A percentile compares a stretch with the other conserved stretches of the same genome.
These are phyloP conservation scores for Irpex sp. DNA, from an alignment of 1,284 basidiomycete genomes.

Conservation along the genomic window DNA sequence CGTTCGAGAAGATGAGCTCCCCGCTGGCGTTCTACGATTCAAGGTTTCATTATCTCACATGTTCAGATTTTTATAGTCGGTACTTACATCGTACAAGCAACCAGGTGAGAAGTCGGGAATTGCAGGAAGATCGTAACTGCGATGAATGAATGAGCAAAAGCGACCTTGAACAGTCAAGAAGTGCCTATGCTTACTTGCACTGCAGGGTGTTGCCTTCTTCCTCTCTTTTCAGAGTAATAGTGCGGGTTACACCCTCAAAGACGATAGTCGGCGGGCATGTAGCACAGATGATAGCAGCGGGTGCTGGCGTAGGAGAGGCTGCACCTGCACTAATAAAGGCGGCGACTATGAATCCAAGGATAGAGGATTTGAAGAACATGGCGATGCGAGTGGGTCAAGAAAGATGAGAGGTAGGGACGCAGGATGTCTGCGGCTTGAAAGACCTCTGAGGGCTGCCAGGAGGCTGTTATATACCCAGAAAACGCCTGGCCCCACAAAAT, in stretches of 20 bases:
- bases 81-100: background rate
- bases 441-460: too few species aligned
- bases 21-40: background rate
- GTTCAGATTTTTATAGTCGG: background rate
- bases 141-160: background rate
- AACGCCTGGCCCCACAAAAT: too few species aligned
- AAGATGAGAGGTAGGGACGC: background rate
- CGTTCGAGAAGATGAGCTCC: background rate
- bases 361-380: background rate
- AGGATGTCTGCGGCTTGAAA: background rate
- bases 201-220: background rate
- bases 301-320: background rate
- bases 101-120: background rate
- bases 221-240: background rate
- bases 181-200: background rate
- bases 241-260: background rate
- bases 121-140: background rate
- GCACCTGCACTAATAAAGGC: background rate
- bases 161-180: background rate
- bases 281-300: background rate
- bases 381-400: too few species aligned
- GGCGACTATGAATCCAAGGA: background rate
- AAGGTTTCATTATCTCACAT: background rate
- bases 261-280: background rate
- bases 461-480: too few species aligned